These are phyloP conservation scores for Rhizopus delemar DNA, from an alignment of 371 early-diverging fungal genomes.

Conservation along the genomic window DNA sequence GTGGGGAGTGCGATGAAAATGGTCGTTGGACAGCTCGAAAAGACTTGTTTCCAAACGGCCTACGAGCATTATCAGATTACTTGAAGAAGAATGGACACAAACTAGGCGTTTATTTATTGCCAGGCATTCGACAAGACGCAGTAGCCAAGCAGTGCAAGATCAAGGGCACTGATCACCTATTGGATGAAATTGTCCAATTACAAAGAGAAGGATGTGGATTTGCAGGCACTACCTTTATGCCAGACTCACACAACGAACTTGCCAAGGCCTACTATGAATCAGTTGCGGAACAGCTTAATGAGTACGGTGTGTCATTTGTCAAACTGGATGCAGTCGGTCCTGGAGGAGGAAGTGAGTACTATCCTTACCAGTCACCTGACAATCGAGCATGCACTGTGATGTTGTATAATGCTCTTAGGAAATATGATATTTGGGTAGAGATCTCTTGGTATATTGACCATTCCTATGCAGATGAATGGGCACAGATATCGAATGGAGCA, in stretches of 20 bases:
- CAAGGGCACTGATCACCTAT: constrained; percentile 19
- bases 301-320: constrained; percentile 41
- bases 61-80: constrained; percentile 30
- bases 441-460: constrained; percentile 49
- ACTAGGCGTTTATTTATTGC: constrained; percentile 44
- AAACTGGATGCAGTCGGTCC: constrained; percentile 51
- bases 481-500: constrained; percentile 36
- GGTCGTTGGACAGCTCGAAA: constrained; percentile 43
- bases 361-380: constrained; percentile 38
- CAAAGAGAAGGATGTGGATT: constrained; percentile 46
- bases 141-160: constrained; percentile 24
- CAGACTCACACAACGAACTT: constrained; percentile 35
- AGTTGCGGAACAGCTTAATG: constrained; percentile 38
- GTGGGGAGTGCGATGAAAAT: constrained; percentile 38
- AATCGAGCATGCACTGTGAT: constrained; percentile 35
- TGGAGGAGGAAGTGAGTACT: constrained; percentile 37
- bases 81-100: constrained; percentile 41
- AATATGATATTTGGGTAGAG: constrained; percentile 40
- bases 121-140: constrained; percentile 46
- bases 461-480: constrained; percentile 42
- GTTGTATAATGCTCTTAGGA: constrained; percentile 36
- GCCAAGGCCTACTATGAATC: constrained; percentile 42
- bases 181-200: constrained; percentile 29
- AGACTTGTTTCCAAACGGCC: constrained; percentile 43
- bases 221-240: constrained; percentile 40